Percentiles rank a stretch among this genome's conserved stretches.
These are phyloP conservation scores for Mucuna pruriens DNA, from an alignment of 306 rosid genomes.

Conservation along the genomic window DNA sequence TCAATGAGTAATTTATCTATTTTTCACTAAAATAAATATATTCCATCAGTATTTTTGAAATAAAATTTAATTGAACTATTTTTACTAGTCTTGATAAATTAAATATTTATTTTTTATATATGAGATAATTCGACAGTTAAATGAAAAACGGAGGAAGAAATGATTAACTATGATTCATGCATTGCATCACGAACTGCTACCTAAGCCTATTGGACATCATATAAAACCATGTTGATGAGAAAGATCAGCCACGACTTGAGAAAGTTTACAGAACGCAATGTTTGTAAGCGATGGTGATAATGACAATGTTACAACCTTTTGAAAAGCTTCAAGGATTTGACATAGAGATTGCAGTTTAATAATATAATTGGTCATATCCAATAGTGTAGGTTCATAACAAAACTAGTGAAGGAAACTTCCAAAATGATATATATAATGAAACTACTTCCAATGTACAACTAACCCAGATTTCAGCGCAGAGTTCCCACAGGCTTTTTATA, in stretches of 20 bases:
- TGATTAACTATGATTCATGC: background rate
- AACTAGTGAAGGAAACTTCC: conserved; percentile 16
- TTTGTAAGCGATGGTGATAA: background rate
- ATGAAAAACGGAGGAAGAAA: background rate
- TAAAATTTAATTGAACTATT: too few relatives aligned
- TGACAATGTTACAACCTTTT: conserved; percentile 3
- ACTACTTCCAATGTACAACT: conserved; percentile 7
- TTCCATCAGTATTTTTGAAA: too few relatives aligned
- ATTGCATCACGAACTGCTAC: too few relatives aligned
- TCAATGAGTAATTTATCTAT: too few relatives aligned
- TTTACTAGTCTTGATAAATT: too few relatives aligned
- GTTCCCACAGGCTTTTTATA: conserved; percentile 67
- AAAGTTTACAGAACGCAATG: background rate
- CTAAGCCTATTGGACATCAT: background rate
- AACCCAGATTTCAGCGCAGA: conserved; percentile 38
- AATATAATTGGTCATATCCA: background rate
- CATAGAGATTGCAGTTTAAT: background rate
- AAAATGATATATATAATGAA: background rate
- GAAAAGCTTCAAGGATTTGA: background rate
- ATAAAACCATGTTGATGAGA: background rate
- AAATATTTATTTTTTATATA: too few relatives aligned
- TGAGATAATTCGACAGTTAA: too few relatives aligned
- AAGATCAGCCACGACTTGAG: background rate
- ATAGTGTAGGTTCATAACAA: conserved; percentile 18
- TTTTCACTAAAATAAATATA: too few relatives aligned